Base-by-base conservation (phyloP, 1,284 basidiomycete species). In the Melampsora americana region DNA sequence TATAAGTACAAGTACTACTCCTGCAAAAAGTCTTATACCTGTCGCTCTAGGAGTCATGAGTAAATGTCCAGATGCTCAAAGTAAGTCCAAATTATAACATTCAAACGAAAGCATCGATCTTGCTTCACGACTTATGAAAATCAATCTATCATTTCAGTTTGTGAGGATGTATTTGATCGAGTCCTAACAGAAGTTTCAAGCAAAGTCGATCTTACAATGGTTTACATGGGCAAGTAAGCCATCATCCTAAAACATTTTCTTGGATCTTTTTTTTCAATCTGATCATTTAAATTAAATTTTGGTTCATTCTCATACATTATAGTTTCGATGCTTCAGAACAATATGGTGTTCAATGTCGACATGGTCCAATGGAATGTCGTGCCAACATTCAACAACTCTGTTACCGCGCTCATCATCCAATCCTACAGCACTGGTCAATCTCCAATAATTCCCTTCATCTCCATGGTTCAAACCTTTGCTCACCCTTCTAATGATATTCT, bases 311-410 rank as follows among this genome's bases (percentile, higher is more conserved):
- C 56, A 39, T 56, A 35, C 61, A 62, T 28, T 6, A 18, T 20
- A 72, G 69, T 28, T 39, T 76, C 16, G 48, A 78, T 30, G 26
- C 60, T 4, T 44, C 77, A 0, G 39, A 65, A 9, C 48, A 60
- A 1, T 79, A 79, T 56, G 80, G 78, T n/a, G 78, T 77, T 6
- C 59, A 48, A 9, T 81, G 80, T 77, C 78, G 78, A 53, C 80
- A 81, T 50, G 80, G 80, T 16, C 66, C 71, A 4, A n/a, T n/a
- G 35, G 80, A 81, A 35, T 80, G 80, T 32, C 12, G 35, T 0
- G 80, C 78, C n/a, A 80, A 81, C 66, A 70, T 81, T 1, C 80
- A 81, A 53, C 80, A 81, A 59, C 73, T 81, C 9, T 81, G 80
- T 30, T 72, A 72, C 48, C 69, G 79, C 76, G 5, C 77, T 71